Conservation (phyloP, 495 filamentous ascomycete species). For the Friedmanniomyces simplex region DNA sequence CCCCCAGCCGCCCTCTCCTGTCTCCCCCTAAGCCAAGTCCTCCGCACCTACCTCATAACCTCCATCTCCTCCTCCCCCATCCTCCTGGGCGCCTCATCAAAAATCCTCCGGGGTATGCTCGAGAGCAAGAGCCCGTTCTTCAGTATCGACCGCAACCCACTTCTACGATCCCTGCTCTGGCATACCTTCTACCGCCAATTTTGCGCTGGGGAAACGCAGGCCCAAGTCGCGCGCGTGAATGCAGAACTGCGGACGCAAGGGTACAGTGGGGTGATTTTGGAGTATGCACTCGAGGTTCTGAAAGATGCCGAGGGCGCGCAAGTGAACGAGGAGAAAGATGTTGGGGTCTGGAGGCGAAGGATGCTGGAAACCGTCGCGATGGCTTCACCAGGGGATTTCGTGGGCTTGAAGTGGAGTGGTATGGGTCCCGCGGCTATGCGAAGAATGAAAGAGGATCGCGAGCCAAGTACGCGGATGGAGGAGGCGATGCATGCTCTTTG, state of each 20-base stretch:
- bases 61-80: slow-evolving; percentile 67
- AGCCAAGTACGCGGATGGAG: slow-evolving; percentile 52
- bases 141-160: slow-evolving; percentile 29
- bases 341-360: slow-evolving; percentile 62
- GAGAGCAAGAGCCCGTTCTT: slow-evolving; percentile 48
- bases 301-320: slow-evolving; percentile 39
- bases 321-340: slow-evolving; percentile 38
- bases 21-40: slow-evolving; percentile 60
- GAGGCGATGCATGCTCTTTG: slow-evolving; percentile 67
- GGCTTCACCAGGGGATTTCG: slow-evolving; percentile 65
- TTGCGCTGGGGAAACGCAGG: slow-evolving; percentile 60
- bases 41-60: slow-evolving; percentile 70
- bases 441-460: slow-evolving; percentile 45
- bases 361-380: slow-evolving; percentile 68
- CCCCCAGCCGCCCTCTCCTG: slow-evolving; percentile 44
- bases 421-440: slow-evolving; percentile 68
- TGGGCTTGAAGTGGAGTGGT: slow-evolving; percentile 88
- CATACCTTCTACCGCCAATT: slow-evolving; percentile 79
- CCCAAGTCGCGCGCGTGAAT: slow-evolving; percentile 52
- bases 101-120: slow-evolving; percentile 58
- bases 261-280: slow-evolving; percentile 65
- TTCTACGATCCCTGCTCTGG: slow-evolving; percentile 45
- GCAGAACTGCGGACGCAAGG: slow-evolving; percentile 52
- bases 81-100: slow-evolving; percentile 60
- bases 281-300: slow-evolving; percentile 66